phyloP scores from a whole-genome alignment of 2,329 filamentous ascomycete genomes.

The Chrysoporthe deuterocubensis region DNA sequence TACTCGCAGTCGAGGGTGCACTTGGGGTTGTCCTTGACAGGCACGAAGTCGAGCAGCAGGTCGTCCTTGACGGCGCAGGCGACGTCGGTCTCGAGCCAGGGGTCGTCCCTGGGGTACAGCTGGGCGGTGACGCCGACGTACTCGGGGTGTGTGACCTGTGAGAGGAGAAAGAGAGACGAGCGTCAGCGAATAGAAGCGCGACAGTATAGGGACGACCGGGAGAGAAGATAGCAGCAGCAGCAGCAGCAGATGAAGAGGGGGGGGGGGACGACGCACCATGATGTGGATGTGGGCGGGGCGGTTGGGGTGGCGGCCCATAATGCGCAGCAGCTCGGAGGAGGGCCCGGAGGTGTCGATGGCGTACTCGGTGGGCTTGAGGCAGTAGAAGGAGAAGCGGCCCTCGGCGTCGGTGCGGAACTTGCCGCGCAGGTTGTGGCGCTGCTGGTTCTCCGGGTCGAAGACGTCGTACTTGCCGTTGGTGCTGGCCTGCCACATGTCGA shows the following conservation, averaged over 20 bases:
- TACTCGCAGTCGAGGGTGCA: constrained; percentile 71
- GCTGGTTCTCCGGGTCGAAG: constrained; percentile 64
- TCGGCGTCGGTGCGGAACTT: constrained; percentile 67
- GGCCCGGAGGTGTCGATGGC: constrained; percentile 60
- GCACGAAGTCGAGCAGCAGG: constrained; percentile 16
- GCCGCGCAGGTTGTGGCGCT: constrained; percentile 65
- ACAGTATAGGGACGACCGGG: too few relatives aligned
- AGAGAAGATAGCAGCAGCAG: not conserved
- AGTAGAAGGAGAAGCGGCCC: constrained; percentile 66
- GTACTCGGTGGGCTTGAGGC: constrained; percentile 66
- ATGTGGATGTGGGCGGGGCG: constrained; percentile 35
- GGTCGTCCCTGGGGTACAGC: constrained; percentile 64
- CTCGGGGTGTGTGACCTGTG: constrained; percentile 46
- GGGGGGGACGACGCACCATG: constrained; percentile 27
- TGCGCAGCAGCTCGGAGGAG: constrained; percentile 31
- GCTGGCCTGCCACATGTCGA: constrained; percentile 67
- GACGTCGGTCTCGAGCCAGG: constrained; percentile 52
- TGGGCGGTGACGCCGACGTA: constrained; percentile 70
- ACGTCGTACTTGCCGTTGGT: constrained; percentile 64
- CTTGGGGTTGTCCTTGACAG: constrained; percentile 55
- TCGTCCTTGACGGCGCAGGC: constrained; percentile 36
- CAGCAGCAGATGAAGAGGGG: too few relatives aligned
- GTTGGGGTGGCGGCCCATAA: constrained; percentile 34
- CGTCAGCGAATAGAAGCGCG: not conserved
- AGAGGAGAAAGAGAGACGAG: not conserved